Conservation (phyloP, 352 stramenopile species). For the Thraustochytrium striatum region DNA sequence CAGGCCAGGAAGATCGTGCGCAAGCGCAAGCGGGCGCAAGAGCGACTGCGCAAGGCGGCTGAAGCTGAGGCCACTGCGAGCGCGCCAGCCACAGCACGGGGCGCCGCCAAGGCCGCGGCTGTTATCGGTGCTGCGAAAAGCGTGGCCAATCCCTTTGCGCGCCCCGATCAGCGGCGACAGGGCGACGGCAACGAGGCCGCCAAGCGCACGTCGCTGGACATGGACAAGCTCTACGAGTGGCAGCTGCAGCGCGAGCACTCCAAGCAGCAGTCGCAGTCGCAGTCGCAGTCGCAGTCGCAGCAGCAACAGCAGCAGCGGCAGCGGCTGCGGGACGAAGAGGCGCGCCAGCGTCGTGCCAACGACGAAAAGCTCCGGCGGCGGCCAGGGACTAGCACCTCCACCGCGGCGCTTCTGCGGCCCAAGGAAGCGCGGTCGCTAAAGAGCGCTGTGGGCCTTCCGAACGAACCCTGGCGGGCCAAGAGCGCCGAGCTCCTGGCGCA, state of each 20-base stretch:
- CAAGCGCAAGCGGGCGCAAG: background rate
- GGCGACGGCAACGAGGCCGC: background rate
- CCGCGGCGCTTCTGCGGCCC: too few species aligned
- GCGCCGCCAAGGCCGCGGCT: background rate
- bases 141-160: background rate
- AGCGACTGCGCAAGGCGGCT: background rate
- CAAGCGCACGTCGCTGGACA: background rate
- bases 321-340: background rate
- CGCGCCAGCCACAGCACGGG: background rate
- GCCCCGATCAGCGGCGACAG: background rate
- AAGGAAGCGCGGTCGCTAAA: too few species aligned
- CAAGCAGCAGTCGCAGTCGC: background rate
- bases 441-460: background rate
- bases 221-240: constrained; percentile 27
- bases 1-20: background rate
- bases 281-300: background rate
- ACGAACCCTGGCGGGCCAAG: background rate
- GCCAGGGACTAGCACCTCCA: too few species aligned
- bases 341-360: background rate
- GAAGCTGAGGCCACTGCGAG: background rate
- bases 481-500: constrained; percentile 16
- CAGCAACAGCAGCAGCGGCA: background rate
- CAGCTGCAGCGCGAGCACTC: background rate
- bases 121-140: background rate
- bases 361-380: constrained; percentile 6